Percentiles rank a stretch among this genome's conserved stretches.
Conservation (phyloP, 768 basidiomycete species). For the Trametes elegans region DNA sequence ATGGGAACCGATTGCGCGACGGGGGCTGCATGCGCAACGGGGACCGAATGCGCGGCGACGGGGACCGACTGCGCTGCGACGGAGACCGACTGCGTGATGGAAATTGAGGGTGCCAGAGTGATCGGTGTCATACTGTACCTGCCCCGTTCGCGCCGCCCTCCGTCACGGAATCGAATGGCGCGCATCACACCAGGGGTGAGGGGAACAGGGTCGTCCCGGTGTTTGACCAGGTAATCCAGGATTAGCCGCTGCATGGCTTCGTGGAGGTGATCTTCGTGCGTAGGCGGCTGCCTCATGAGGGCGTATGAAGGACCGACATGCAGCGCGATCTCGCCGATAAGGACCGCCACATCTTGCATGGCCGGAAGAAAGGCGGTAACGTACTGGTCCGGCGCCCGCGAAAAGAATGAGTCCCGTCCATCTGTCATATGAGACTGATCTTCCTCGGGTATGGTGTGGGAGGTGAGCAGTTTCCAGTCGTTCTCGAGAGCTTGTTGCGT, state of each 20-base stretch:
- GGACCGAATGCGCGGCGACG: no score
- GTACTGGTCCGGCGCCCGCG: neutral
- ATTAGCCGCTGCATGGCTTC: conserved; percentile 7
- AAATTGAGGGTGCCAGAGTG: no score
- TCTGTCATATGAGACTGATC: neutral
- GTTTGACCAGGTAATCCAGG: neutral
- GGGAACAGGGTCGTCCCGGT: neutral
- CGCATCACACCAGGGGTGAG: neutral
- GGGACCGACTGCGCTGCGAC: no score
- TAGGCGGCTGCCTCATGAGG: neutral
- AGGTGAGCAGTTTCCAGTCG: neutral
- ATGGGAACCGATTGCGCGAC: no score
- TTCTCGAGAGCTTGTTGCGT: neutral
- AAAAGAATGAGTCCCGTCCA: neutral
- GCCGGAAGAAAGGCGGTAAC: neutral
- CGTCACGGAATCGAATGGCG: no score
- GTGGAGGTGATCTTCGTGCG: neutral
- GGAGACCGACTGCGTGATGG: no score
- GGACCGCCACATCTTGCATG: neutral
- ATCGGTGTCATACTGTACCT: no score
- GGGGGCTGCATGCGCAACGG: no score
- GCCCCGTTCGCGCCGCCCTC: no score
- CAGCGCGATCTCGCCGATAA: neutral
- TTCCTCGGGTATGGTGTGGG: neutral
- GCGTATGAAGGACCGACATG: neutral